Conservation (phyloP, 208 protist genomes). For the Sergeia podlipaevii region DNA sequence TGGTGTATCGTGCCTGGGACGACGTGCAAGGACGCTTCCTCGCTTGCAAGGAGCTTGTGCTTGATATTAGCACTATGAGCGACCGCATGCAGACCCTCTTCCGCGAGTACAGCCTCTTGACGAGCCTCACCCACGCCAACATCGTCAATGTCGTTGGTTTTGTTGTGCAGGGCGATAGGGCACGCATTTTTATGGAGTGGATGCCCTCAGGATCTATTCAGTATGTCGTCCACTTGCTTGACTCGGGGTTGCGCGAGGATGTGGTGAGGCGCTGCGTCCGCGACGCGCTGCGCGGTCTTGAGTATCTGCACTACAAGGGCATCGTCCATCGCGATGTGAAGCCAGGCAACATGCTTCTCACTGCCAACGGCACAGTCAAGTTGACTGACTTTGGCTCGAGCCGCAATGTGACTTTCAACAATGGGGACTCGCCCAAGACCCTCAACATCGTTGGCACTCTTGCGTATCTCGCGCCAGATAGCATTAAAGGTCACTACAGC, state of each 20-base stretch:
- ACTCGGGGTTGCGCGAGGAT: not conserved
- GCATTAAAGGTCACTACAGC: not conserved
- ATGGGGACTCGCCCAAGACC: no score
- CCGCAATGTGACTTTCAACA: constrained; percentile 9
- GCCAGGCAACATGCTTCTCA: constrained; percentile 1
- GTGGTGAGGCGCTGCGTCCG: constrained; percentile 6
- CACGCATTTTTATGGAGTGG: constrained; percentile 8
- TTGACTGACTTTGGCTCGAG: constrained; percentile 1
- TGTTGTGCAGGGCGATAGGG: not conserved
- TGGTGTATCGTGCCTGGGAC: constrained; percentile 4
- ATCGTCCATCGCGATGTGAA: constrained; percentile 6
- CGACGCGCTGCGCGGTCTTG: constrained; percentile 8
- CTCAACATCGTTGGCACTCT: constrained; percentile 11
- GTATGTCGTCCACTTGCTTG: not conserved
- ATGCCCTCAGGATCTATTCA: constrained; percentile 6
- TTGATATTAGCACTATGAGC: not conserved
- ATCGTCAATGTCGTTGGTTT: constrained; percentile 16
- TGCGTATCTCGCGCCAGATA: constrained; percentile 4
- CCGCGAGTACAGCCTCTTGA: constrained; percentile 20
- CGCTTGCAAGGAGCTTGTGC: constrained; percentile 19
- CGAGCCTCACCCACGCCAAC: constrained; percentile 15
- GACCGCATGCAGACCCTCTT: no score
- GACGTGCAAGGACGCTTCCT: constrained; percentile 4
- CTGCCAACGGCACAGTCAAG: not conserved
- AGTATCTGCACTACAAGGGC: constrained; percentile 1